A percentile compares a stretch with the other conserved stretches of the same genome.
These are phyloP conservation scores for Candida dajiaensis DNA, from an alignment of 805 yeast genomes.

Conservation along the genomic window DNA sequence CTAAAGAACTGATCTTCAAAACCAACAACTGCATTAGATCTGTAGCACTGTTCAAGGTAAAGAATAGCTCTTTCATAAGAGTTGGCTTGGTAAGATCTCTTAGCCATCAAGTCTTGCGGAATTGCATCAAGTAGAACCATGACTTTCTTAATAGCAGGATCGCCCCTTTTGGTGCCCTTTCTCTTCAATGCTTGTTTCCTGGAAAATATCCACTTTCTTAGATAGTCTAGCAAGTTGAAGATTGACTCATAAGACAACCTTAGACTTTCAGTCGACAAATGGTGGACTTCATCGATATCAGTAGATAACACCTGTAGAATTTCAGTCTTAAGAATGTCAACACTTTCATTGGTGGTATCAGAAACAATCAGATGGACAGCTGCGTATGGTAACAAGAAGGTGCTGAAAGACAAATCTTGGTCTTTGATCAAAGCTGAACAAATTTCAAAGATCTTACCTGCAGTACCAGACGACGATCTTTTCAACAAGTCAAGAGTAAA, in stretches of 20 bases:
- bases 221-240: constrained; percentile 76
- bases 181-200: constrained; percentile 19
- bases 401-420: constrained; percentile 64
- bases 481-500: constrained; percentile 64
- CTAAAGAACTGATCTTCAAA: constrained; percentile 33
- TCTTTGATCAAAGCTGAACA: constrained; percentile 61
- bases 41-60: constrained; percentile 72
- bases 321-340: constrained; percentile 48
- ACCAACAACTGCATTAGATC: constrained; percentile 29
- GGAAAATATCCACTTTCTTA: constrained; percentile 60
- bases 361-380: constrained; percentile 57
- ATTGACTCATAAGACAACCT: constrained; percentile 65
- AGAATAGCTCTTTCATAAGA: constrained; percentile 84
- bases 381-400: constrained; percentile 72
- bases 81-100: constrained; percentile 73
- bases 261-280: constrained; percentile 53
- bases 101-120: constrained; percentile 68
- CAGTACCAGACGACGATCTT: constrained; percentile 21
- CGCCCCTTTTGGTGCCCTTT: constrained; percentile 16
- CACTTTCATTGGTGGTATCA: constrained; percentile 31
- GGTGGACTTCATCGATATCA: constrained; percentile 37
- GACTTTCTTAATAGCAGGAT: constrained; percentile 32
- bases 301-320: constrained; percentile 51
- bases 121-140: constrained; percentile 45
- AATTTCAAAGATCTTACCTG: constrained; percentile 48